These are phyloP conservation scores for Fraxinus ornus DNA, from an alignment of 305 asterid species.

Conservation along the genomic window DNA sequence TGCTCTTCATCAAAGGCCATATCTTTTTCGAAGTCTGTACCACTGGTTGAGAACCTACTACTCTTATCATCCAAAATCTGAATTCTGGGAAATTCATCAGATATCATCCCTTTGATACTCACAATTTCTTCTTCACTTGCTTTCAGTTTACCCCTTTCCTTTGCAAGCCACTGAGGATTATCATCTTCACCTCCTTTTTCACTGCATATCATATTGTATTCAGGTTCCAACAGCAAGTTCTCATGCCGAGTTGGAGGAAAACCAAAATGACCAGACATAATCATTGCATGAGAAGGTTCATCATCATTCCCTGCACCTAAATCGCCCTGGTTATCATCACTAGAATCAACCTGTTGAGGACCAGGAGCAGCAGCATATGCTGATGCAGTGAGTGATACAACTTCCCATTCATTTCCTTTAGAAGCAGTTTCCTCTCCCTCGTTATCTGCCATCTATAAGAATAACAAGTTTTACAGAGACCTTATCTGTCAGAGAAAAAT, in stretches of 20 bases:
- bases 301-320: constrained; percentile 28
- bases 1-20: constrained; percentile 36
- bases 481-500: not conserved
- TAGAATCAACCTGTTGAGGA: constrained; percentile 28
- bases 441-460: constrained; percentile 44
- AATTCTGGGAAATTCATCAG: constrained; percentile 34
- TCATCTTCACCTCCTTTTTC: constrained; percentile 25
- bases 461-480: not conserved
- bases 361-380: constrained; percentile 61
- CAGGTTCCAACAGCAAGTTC: constrained; percentile 27
- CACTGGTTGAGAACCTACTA: constrained; percentile 21
- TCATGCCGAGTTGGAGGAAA: constrained; percentile 37
- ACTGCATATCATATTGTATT: constrained; percentile 24
- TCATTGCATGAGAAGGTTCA: constrained; percentile 45
- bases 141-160: constrained; percentile 31
- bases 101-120: constrained; percentile 34
- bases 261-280: constrained; percentile 64
- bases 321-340: constrained; percentile 21
- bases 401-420: constrained; percentile 69
- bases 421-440: constrained; percentile 38
- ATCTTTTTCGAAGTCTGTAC: constrained; percentile 37
- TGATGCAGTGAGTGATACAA: constrained; percentile 59
- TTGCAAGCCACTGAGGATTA: constrained; percentile 22
- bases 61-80: constrained; percentile 32
- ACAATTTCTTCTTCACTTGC: constrained; percentile 29